Evolutionary conservation across 2,329 filamentous ascomycete genomes (phyloP).

Genomic region (Alternaria atra): DNA sequence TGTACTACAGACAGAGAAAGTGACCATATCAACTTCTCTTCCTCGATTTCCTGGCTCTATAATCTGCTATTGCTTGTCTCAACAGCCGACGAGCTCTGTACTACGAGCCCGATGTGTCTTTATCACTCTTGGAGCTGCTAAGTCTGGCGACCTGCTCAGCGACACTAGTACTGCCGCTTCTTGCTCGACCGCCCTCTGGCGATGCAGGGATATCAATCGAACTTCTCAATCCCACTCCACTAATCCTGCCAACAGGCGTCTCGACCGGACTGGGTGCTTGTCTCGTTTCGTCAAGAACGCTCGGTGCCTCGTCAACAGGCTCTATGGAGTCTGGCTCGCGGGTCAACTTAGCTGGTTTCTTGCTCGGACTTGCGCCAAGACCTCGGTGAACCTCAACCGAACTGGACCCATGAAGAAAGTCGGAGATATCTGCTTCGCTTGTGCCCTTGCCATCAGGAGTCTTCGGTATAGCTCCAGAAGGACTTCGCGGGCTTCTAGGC

Average conservation of each 20-base stretch:
- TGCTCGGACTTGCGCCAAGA: conserved; percentile 41
- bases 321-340: conserved; percentile 44
- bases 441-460: conserved; percentile 43
- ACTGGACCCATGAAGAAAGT: conserved; percentile 42
- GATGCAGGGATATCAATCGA: conserved; percentile 41
- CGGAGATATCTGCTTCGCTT: conserved; percentile 52
- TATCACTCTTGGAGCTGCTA: conserved; percentile 28
- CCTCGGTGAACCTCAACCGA: conserved; percentile 52
- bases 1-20: neutral
- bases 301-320: conserved; percentile 29
- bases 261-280: conserved; percentile 31
- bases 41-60: neutral
- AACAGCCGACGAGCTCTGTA: neutral
- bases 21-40: neutral
- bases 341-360: conserved; percentile 20
- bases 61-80: neutral
- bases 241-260: conserved; percentile 35
- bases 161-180: conserved; percentile 40
- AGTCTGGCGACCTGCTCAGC: conserved; percentile 47
- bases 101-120: conserved; percentile 8
- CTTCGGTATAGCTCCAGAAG: conserved; percentile 21
- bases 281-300: conserved; percentile 21
- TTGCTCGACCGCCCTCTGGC: conserved; percentile 21
- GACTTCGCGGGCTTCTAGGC: conserved; percentile 27
- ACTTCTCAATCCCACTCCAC: conserved; percentile 43